Base-by-base conservation (phyloP, 352 stramenopile species). In the Elongisporangium anandrum region DNA sequence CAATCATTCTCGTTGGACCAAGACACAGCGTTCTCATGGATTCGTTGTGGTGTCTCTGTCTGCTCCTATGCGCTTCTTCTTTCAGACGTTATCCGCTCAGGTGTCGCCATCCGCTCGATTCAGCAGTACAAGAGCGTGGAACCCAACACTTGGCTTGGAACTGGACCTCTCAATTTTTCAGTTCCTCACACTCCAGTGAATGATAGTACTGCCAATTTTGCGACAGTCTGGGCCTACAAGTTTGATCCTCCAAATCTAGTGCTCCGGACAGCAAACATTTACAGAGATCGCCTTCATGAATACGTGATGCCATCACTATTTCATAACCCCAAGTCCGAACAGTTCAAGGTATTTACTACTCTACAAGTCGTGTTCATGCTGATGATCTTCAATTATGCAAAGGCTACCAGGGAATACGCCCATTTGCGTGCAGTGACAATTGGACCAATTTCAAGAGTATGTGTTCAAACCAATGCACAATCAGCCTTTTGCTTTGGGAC, bases 51-150 rank as follows among this genome's bases (percentile, higher is more conserved):
- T 16, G 21, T 59, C 12, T 67, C 56, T 10, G 21, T 71, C 8
- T 21, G 64, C 41, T 63, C 64, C 2, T 71, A 68, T 26, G 20
- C 24, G 15, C 54, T 71, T 12, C 17, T 68, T n/a, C 50, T 68
- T 23, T 66, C 60, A 13, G 64, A 71, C 13, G 60, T 67, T 2
- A 39, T 65, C 15, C 56, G 64, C 2, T 58, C 64, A 15, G 51
- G 58, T 8, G 4, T 55, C 10, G 49, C 21, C 20, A 52, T 66
- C 13, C 45, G 15, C 13, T 45, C 34, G 34, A 55, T n/a, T 19
- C 51, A 20, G 4, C 17, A 48, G 7, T 54, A 50, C 13, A 45
- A 53, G 7, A 20, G 15, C 19, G 2, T 63, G 1, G 57, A 57
- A 29, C 41, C 59, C 13, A 57, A 52, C 16, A 9, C 56, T 20